Base-by-base conservation (phyloP, 2,329 filamentous ascomycete genomes). In the Nannizziopsis arthrosporioides region DNA sequence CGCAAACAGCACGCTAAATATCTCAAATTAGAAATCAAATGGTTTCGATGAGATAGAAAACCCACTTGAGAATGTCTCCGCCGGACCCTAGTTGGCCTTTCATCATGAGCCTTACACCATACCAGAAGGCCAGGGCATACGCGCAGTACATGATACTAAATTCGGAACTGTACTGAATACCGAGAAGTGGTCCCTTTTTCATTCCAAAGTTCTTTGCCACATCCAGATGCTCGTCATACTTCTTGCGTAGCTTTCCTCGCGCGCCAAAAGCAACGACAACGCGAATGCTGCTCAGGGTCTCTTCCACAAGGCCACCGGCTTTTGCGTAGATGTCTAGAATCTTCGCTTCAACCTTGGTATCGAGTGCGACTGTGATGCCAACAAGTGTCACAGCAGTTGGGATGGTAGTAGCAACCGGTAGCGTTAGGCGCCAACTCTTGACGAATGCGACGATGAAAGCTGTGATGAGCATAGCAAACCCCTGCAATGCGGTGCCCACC, bases 201-300 rank as follows among this genome's bases (percentile, higher is more conserved):
- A 61, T 52, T 2, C 60, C 62, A 5, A 54, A 53, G 2, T 36
- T 42, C 37, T 60, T 56, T 2, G 59, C 60, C 2, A 55, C 51
- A 7, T 54, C 50, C 8, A 63, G 47, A 22, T 60, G 52, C 2
- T 53, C 34, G 7, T 62, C 56, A 37, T 63, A 65, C 38, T 59
- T 61, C 14, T 42, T 37, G 1, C 57, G 58, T 7, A 64, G 53
- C 3, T 55, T 56, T 5, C 57, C 53, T 15, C 56, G 54, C 0
- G 59, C 57, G 50, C 72, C 70, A 53, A 76, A 76, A 1, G 70
- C 70, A 42, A 68, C 65, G 7, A 76, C 69, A 0, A 71, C 76
- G 2, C 68, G 64, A 50, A 76, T 70, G 0, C 70, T 73, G 6
- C 65, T 66, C 35, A 76, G 63, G 0, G 72, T 69, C 50, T 76